These are phyloP conservation scores for Dictyostelium firmibasis DNA, from an alignment of 78 protist genomes.

Conservation along the genomic window DNA sequence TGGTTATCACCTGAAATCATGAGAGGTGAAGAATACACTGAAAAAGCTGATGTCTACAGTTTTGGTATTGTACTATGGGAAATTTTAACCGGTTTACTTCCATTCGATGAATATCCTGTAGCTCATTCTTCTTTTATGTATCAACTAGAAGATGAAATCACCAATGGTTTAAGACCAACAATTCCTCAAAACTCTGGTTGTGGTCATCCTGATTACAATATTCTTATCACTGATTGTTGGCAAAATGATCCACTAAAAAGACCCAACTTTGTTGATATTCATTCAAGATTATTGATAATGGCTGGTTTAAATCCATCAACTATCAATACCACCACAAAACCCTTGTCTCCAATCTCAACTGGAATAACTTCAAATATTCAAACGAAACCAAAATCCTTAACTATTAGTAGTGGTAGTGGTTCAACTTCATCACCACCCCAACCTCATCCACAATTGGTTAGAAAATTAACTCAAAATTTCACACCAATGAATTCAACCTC, in stretches of 20 bases:
- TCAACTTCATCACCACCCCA: neutral
- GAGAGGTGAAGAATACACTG: slow-evolving; percentile 80
- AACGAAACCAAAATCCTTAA: neutral
- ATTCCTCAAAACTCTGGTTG: slow-evolving; percentile 32
- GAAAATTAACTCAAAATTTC: slow-evolving; percentile 1
- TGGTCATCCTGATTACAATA: neutral
- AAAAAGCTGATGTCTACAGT: slow-evolving; percentile 79
- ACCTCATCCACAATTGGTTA: slow-evolving; percentile 13
- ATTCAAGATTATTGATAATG: slow-evolving; percentile 25
- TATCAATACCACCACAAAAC: neutral
- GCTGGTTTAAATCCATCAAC: neutral
- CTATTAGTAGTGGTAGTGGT: neutral
- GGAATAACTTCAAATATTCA: neutral
- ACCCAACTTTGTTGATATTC: slow-evolving; percentile 59
- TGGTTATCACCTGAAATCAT: slow-evolving; percentile 87
- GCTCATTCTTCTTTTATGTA: slow-evolving; percentile 69
- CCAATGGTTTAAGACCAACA: slow-evolving; percentile 69
- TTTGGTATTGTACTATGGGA: slow-evolving; percentile 79
- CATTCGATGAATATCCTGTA: slow-evolving; percentile 79
- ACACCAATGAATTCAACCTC: neutral
- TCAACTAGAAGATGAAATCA: slow-evolving; percentile 77
- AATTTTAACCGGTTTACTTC: slow-evolving; percentile 64
- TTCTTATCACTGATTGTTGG: slow-evolving; percentile 71
- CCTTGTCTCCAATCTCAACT: neutral
- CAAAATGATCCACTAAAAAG: slow-evolving; percentile 63